Percentiles rank a stretch among this genome's conserved stretches.
These are phyloP conservation scores for Serendipita sp. DNA, from an alignment of 768 basidiomycete species.

Conservation along the genomic window DNA sequence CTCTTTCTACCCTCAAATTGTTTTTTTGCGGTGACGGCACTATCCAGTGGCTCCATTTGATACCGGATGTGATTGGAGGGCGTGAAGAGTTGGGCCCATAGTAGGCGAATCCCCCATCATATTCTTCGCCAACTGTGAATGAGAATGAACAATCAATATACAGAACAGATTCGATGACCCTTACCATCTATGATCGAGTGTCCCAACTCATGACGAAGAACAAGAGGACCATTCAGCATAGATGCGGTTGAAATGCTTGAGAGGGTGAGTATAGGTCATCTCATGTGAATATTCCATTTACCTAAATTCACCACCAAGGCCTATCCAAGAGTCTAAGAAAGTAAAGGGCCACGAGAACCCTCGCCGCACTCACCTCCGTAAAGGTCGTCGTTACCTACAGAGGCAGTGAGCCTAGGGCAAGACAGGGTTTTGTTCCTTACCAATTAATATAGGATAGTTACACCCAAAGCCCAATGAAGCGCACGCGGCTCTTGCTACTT, in stretches of 20 bases:
- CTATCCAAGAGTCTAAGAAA: conserved; percentile 22
- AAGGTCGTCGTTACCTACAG: conserved; percentile 56
- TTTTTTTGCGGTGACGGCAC: background rate
- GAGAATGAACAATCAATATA: background rate
- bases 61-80: conserved; percentile 20
- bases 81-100: conserved; percentile 40
- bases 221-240: conserved; percentile 52
- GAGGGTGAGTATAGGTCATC: background rate
- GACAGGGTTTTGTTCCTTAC: conserved; percentile 21
- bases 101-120: conserved; percentile 63
- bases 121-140: conserved; percentile 55
- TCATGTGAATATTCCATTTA: conserved; percentile 23
- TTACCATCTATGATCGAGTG: conserved; percentile 46
- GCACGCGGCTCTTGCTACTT: conserved; percentile 55
- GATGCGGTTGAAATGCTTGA: conserved; percentile 61
- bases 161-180: background rate
- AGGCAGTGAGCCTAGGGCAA: background rate
- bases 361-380: conserved; percentile 46
- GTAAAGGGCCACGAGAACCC: background rate
- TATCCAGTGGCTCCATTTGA: conserved; percentile 61
- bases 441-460: conserved; percentile 61
- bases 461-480: conserved; percentile 44
- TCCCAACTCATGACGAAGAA: conserved; percentile 60
- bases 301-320: conserved; percentile 67
- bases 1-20: conserved; percentile 38